A percentile compares a stretch with the other conserved stretches of the same genome.
phyloP scores from a whole-genome alignment of 108 stramenopile genomes.

The Fragilariopsis cylindrus region DNA sequence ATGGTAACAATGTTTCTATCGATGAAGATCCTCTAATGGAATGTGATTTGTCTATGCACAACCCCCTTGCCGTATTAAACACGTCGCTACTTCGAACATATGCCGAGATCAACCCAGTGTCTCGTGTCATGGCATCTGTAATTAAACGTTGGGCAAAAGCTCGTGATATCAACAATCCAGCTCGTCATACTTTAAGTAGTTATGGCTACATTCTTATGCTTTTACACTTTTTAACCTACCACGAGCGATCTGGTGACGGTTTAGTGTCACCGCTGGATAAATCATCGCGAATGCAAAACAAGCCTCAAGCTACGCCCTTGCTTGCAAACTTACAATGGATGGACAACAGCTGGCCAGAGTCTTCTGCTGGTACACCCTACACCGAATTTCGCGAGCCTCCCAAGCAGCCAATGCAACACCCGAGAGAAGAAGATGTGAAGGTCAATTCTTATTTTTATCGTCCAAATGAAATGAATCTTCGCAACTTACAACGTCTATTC shows the following conservation, averaged over 20 bases:
- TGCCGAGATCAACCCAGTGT: slow-evolving; percentile 70
- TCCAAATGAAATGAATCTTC: slow-evolving; percentile 35
- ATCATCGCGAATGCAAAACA: neutral
- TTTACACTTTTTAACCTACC: slow-evolving; percentile 90
- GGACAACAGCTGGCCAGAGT: slow-evolving; percentile 72
- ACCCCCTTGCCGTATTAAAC: slow-evolving; percentile 95
- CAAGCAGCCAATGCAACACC: slow-evolving; percentile 63
- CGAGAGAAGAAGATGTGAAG: slow-evolving; percentile 54
- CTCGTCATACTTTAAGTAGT: slow-evolving; percentile 91
- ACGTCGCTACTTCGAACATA: slow-evolving; percentile 90
- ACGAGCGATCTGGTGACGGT: slow-evolving; percentile 59
- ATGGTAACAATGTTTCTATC: slow-evolving; percentile 12
- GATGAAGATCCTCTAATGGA: slow-evolving; percentile 69
- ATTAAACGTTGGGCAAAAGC: slow-evolving; percentile 97
- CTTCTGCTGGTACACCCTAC: slow-evolving; percentile 52
- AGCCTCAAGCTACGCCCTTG: slow-evolving; percentile 51
- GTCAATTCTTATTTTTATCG: slow-evolving; percentile 87
- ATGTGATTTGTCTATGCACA: slow-evolving; percentile 95
- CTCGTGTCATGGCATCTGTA: slow-evolving; percentile 87
- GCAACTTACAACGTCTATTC: slow-evolving; percentile 53
- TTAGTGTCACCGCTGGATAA: slow-evolving; percentile 26
- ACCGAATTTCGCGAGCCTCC: slow-evolving; percentile 52
- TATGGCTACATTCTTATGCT: slow-evolving; percentile 98
- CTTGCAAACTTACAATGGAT: slow-evolving; percentile 96
- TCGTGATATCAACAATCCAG: slow-evolving; percentile 93